These are phyloP conservation scores for Trebouxia sp. DNA, from an alignment of 139 green algal genomes.

Conservation along the genomic window DNA sequence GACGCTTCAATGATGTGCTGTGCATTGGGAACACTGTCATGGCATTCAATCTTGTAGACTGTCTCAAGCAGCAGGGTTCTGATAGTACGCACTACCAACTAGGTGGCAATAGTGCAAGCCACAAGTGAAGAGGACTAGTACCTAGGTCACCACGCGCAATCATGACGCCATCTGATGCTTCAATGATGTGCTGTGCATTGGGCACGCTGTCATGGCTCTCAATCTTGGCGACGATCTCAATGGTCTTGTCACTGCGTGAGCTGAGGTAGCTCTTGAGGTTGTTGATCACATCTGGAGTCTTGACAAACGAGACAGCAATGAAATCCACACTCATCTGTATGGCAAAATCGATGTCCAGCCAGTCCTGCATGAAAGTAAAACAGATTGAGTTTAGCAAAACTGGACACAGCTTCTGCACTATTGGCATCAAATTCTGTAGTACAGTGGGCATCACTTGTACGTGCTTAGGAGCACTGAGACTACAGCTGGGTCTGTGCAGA, in stretches of 20 bases:
- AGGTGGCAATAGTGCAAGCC: too few relatives aligned
- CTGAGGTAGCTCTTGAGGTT: slow-evolving; percentile 78
- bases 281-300: slow-evolving; percentile 75
- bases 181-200: slow-evolving; percentile 68
- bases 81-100: too few relatives aligned
- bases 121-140: too few relatives aligned
- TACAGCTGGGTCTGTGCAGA: too few relatives aligned
- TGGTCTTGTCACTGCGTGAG: slow-evolving; percentile 37
- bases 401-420: not conserved
- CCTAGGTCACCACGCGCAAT: slow-evolving; percentile 78
- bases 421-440: too few relatives aligned
- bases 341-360: slow-evolving; percentile 87
- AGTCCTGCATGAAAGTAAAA: slow-evolving; percentile 60
- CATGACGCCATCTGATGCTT: slow-evolving; percentile 75
- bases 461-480: too few relatives aligned
- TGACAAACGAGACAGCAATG: slow-evolving; percentile 82
- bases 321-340: slow-evolving; percentile 72
- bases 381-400: not conserved
- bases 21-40: slow-evolving; percentile 70
- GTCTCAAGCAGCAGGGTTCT: too few relatives aligned
- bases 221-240: slow-evolving; percentile 58
- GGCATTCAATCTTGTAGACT: slow-evolving; percentile 62
- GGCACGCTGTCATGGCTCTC: slow-evolving; percentile 69
- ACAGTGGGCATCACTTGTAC: too few relatives aligned
- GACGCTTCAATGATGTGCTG: slow-evolving; percentile 63